A percentile compares a stretch with the other conserved stretches of the same genome.
These are phyloP conservation scores for Monilinia vaccinii-corymbosi DNA, from an alignment of 2,329 filamentous ascomycete species.

Conservation along the genomic window DNA sequence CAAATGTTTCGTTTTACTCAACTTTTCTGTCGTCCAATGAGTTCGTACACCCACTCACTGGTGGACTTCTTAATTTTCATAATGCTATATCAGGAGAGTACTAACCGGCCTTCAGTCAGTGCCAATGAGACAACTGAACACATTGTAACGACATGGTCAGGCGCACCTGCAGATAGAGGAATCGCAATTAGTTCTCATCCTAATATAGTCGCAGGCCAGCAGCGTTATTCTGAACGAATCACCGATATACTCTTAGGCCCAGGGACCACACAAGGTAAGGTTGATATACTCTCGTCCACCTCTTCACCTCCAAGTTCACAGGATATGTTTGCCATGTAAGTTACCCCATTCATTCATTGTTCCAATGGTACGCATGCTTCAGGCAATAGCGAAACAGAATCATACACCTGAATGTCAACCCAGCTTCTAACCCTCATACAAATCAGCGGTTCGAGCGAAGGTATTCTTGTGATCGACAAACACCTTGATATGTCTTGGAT, in stretches of 20 bases:
- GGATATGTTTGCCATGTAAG: constrained; percentile 5
- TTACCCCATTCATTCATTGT: too few species aligned
- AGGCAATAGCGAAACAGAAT: neutral
- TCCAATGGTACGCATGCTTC: neutral
- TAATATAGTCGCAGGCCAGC: neutral
- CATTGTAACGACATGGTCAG: neutral
- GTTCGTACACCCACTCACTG: neutral
- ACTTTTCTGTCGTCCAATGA: neutral
- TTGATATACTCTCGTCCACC: neutral
- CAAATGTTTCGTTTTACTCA: neutral
- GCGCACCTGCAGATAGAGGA: neutral
- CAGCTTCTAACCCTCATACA: neutral
- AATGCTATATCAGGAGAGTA: neutral
- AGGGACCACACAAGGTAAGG: neutral
- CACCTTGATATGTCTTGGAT: constrained; percentile 1
- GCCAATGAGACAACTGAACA: neutral
- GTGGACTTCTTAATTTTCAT: neutral
- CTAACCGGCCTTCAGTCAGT: neutral
- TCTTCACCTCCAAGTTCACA: neutral
- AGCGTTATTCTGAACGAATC: neutral
- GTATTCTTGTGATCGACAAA: constrained; percentile 2
- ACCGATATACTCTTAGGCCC: neutral
- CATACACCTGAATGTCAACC: neutral
- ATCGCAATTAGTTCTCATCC: neutral
- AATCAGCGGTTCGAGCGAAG: constrained; percentile 4